phyloP scores from a whole-genome alignment of 805 yeast species.

The Lipomyces spencermartinsiae region DNA sequence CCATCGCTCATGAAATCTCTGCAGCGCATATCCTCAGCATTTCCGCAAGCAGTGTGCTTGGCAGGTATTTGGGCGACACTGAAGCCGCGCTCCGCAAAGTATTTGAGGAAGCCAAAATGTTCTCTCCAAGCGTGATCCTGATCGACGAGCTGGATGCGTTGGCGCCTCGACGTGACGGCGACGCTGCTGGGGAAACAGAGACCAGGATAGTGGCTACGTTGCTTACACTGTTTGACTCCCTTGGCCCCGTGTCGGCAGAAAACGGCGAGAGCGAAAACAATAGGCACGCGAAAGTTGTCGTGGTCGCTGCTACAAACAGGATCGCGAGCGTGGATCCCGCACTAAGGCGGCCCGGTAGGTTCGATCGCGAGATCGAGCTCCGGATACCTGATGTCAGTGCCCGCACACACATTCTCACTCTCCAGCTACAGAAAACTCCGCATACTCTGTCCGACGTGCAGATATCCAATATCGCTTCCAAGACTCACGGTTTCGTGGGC shows the following conservation, averaged over 20 bases:
- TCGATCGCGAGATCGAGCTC: slow-evolving; percentile 87
- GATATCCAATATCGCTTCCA: slow-evolving; percentile 67
- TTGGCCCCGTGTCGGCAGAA: slow-evolving; percentile 54
- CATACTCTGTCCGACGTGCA: slow-evolving; percentile 61
- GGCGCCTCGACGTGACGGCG: slow-evolving; percentile 82
- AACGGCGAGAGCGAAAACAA: neutral
- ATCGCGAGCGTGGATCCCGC: slow-evolving; percentile 75
- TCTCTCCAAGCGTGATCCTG: slow-evolving; percentile 85
- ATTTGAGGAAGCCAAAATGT: slow-evolving; percentile 82
- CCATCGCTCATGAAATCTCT: slow-evolving; percentile 74
- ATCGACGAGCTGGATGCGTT: slow-evolving; percentile 94
- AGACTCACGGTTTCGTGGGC: slow-evolving; percentile 97
- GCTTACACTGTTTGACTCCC: slow-evolving; percentile 72
- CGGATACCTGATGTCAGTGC: slow-evolving; percentile 90
- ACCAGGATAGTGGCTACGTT: slow-evolving; percentile 90
- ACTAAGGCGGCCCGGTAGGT: slow-evolving; percentile 83
- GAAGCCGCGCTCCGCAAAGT: slow-evolving; percentile 82
- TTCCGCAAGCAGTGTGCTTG: slow-evolving; percentile 89
- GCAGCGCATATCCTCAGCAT: slow-evolving; percentile 81
- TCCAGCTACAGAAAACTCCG: slow-evolving; percentile 65
- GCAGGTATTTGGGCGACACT: slow-evolving; percentile 93
- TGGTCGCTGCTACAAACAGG: slow-evolving; percentile 74
- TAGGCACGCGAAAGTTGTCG: slow-evolving; percentile 68
- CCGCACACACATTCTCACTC: slow-evolving; percentile 70
- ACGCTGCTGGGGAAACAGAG: slow-evolving; percentile 75